Percentiles rank a stretch among this genome's conserved stretches.
phyloP scores from a whole-genome alignment of 208 protist species.

The Acanthamoeba culbertsoni region DNA sequence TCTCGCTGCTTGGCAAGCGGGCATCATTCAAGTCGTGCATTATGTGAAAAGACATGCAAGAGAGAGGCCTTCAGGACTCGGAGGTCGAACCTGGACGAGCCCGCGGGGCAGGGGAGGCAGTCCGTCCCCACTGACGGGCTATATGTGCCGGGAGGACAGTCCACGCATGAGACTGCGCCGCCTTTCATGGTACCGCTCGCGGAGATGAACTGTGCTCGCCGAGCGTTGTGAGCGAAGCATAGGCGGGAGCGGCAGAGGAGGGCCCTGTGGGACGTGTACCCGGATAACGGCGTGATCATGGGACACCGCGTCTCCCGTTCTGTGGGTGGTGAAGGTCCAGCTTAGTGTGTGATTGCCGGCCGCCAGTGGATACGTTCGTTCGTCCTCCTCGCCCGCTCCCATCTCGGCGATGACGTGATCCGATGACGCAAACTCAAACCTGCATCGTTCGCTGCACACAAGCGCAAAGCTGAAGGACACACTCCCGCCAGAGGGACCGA shows the following conservation, averaged over 20 bases:
- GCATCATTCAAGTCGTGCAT: too few relatives aligned
- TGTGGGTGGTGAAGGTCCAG: slow-evolving; percentile 22
- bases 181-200: not conserved
- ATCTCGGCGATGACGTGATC: not conserved
- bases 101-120: not conserved
- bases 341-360: not conserved
- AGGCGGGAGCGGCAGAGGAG: not conserved
- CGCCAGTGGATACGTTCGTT: not conserved
- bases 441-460: not conserved
- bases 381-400: not conserved
- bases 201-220: not conserved
- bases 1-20: not conserved
- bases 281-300: not conserved
- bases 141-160: not conserved
- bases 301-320: not conserved
- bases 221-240: not conserved
- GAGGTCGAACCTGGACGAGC: not conserved
- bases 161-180: not conserved
- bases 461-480: not conserved
- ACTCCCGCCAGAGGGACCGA: not conserved
- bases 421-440: not conserved
- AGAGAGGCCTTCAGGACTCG: not conserved
- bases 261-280: not conserved
- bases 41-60: not conserved
- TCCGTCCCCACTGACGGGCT: not conserved